phyloP scores from a whole-genome alignment of 306 rosid species.

The Fagus sylvatica region DNA sequence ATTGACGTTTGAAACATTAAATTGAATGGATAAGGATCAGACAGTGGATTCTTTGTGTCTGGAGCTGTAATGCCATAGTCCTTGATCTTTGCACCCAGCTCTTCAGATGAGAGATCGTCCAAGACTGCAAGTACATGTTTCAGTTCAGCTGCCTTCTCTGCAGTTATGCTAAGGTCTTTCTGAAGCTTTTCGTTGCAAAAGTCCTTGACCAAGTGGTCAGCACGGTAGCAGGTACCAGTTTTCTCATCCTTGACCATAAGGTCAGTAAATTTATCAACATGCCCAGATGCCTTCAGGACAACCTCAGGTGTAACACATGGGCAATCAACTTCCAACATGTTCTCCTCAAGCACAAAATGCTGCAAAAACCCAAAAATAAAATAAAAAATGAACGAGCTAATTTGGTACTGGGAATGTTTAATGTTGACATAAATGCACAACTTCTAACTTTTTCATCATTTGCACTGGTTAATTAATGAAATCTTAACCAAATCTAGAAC shows the following conservation, averaged over 20 bases:
- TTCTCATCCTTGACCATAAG: conserved; percentile 94
- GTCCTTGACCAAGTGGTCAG: conserved; percentile 91
- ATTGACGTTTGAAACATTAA: conserved; percentile 94
- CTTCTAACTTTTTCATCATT: neutral
- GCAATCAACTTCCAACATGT: conserved; percentile 96
- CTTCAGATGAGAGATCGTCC: conserved; percentile 73
- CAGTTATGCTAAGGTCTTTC: conserved; percentile 64
- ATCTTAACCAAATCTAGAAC: neutral
- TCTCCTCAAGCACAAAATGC: conserved; percentile 95
- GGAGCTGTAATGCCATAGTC: conserved; percentile 88
- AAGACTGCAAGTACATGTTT: conserved; percentile 66
- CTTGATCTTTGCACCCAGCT: conserved; percentile 77
- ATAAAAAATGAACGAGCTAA: neutral
- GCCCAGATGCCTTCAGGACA: conserved; percentile 91
- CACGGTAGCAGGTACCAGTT: conserved; percentile 82
- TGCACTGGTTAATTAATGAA: neutral
- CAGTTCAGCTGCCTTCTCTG: conserved; percentile 70
- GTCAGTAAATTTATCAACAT: conserved; percentile 92
- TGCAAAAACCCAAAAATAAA: conserved; percentile 29
- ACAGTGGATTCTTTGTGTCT: conserved; percentile 77
- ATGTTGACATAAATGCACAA: neutral
- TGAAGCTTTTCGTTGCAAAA: conserved; percentile 83
- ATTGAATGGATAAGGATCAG: conserved; percentile 96
- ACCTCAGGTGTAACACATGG: conserved; percentile 94
- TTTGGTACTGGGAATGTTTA: neutral